Evolutionary conservation across 2,329 filamentous ascomycete genomes (phyloP).

Genomic region (Samsoniella hepiali): DNA sequence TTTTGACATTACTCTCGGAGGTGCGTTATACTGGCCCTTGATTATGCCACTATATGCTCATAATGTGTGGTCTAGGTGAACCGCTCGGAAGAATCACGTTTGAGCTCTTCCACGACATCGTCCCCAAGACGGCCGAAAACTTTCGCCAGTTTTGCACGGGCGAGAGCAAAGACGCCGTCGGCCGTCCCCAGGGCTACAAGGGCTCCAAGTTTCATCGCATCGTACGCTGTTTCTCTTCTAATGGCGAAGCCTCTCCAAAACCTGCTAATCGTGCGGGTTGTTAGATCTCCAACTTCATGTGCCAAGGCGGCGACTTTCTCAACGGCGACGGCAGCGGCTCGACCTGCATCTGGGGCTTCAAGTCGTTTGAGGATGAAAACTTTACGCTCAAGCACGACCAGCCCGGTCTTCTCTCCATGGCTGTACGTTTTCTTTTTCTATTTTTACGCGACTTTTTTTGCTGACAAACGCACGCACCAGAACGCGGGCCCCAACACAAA

Average conservation of each 20-base stretch:
- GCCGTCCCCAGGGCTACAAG: conserved; percentile 88
- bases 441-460: neutral
- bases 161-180: conserved; percentile 75
- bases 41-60: neutral
- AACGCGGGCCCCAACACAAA: conserved; percentile 92
- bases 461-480: conserved; percentile 38
- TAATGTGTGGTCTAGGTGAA: conserved; percentile 56
- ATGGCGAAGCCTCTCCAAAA: neutral
- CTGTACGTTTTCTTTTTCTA: conserved; percentile 54
- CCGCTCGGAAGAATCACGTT: conserved; percentile 84
- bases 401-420: conserved; percentile 86
- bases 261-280: no score
- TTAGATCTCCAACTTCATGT: conserved; percentile 94
- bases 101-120: conserved; percentile 81
- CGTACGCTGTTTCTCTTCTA: conserved; percentile 48
- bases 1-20: conserved; percentile 77
- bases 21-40: conserved; percentile 42
- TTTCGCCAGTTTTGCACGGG: conserved; percentile 97
- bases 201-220: conserved; percentile 91
- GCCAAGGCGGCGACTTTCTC: conserved; percentile 93
- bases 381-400: conserved; percentile 76
- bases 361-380: conserved; percentile 86
- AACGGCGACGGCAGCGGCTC: conserved; percentile 90
- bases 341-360: conserved; percentile 80
- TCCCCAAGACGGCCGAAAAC: conserved; percentile 89